phyloP scores from a whole-genome alignment of 345 rosid genomes.

The Durio zibethinus region DNA sequence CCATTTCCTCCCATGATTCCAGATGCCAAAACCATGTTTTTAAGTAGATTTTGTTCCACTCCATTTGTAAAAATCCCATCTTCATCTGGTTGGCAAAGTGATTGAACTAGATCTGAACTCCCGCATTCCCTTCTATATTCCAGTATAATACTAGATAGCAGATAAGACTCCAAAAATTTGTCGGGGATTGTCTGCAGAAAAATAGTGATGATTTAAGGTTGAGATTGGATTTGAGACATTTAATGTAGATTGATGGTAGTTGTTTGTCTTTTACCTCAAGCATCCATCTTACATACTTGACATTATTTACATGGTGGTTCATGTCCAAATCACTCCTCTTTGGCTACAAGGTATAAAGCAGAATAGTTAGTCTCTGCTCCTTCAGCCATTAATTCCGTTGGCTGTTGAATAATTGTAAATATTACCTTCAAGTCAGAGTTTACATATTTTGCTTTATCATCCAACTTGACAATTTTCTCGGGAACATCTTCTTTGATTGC shows the following conservation, averaged over 20 bases:
- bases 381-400: neutral
- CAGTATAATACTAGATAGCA: constrained; percentile 40
- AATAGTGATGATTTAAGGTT: neutral
- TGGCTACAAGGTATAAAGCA: constrained; percentile 33
- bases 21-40: constrained; percentile 39
- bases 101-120: constrained; percentile 51
- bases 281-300: constrained; percentile 73
- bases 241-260: neutral
- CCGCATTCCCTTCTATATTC: constrained; percentile 62
- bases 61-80: constrained; percentile 31
- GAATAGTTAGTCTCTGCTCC: constrained; percentile 1
- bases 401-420: neutral
- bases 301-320: constrained; percentile 79
- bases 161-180: constrained; percentile 42
- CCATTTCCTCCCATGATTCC: constrained; percentile 45
- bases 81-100: constrained; percentile 54
- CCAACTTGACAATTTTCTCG: constrained; percentile 54
- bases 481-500: constrained; percentile 56
- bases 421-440: constrained; percentile 50
- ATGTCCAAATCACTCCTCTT: constrained; percentile 59
- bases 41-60: constrained; percentile 23
- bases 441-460: constrained; percentile 45
- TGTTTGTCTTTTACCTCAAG: constrained; percentile 43
- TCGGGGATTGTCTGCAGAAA: constrained; percentile 51
- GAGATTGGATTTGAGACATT: neutral